Evolutionary conservation across 176 grass and related monocot genomes (phyloP).

Genomic region (Bromus sterilis): DNA sequence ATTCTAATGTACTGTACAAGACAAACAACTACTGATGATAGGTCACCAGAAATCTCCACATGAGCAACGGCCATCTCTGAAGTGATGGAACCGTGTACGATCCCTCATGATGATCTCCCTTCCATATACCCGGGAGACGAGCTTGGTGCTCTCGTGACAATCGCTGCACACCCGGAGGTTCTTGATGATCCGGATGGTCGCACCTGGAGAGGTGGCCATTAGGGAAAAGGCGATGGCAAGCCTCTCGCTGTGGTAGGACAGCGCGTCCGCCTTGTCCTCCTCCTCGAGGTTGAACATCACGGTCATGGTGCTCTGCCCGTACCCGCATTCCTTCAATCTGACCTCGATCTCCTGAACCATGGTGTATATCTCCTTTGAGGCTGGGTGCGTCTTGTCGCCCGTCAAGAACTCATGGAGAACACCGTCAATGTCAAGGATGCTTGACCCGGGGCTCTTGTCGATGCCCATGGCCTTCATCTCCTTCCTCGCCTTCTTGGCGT

Average conservation of each 20-base stretch:
- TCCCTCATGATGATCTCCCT: conserved; percentile 39
- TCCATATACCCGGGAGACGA: conserved; percentile 13
- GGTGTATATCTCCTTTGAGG: conserved; percentile 13
- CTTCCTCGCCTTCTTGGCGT: conserved; percentile 20
- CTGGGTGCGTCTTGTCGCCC: conserved; percentile 29
- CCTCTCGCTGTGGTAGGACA: conserved; percentile 44
- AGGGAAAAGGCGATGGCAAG: conserved; percentile 36
- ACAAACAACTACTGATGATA: not conserved
- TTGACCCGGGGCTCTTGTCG: conserved; percentile 43
- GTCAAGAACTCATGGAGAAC: conserved; percentile 44
- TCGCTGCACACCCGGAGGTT: conserved; percentile 32
- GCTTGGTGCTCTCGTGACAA: conserved; percentile 30
- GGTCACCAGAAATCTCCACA: conserved; percentile 44
- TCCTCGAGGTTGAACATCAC: conserved; percentile 48
- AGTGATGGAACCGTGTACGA: conserved; percentile 41
- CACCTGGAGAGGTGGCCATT: conserved; percentile 10
- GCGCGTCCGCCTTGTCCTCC: conserved; percentile 25
- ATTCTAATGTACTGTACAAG: too few species aligned
- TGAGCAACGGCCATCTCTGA: conserved; percentile 31
- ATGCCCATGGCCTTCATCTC: conserved; percentile 33
- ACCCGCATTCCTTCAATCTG: not conserved
- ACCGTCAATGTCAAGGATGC: conserved; percentile 24
- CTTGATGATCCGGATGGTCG: conserved; percentile 26
- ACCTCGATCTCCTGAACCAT: conserved; percentile 29
- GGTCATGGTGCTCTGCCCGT: not conserved